Evolutionary conservation across 2,329 filamentous ascomycete species (phyloP).

Genomic region (Neocatenulostroma microsporum): DNA sequence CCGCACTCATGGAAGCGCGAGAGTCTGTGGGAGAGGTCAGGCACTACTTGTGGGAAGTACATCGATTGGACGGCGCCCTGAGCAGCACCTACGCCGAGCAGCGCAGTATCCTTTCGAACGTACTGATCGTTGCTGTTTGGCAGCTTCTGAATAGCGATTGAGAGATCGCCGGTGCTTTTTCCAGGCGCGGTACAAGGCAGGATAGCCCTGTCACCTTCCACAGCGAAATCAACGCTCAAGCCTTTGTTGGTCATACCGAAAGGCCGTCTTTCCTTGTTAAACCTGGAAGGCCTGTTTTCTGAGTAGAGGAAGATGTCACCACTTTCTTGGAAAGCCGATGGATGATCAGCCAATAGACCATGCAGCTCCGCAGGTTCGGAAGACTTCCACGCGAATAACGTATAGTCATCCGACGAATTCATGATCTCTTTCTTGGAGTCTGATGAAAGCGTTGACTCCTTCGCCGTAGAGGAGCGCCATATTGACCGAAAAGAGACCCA

Average conservation of each 20-base stretch:
- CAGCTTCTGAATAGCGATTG: no score
- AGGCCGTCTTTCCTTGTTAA: slow-evolving; percentile 20
- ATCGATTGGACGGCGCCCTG: no score
- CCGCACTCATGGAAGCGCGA: no score
- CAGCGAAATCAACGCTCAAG: slow-evolving; percentile 7
- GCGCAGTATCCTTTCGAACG: no score
- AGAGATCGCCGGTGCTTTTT: no score
- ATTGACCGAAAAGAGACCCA: slow-evolving; percentile 11
- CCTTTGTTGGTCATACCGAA: slow-evolving; percentile 11
- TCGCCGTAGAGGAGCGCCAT: slow-evolving; percentile 13
- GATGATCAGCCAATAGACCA: slow-evolving; percentile 4
- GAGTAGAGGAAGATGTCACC: slow-evolving; percentile 27
- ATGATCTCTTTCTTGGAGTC: slow-evolving; percentile 18
- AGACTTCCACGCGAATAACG: slow-evolving; percentile 12
- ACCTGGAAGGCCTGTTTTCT: no score
- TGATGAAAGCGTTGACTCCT: slow-evolving; percentile 12
- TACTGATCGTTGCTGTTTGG: no score
- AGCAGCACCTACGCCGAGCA: no score
- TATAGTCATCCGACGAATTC: slow-evolving; percentile 9
- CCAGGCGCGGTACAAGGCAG: no score
- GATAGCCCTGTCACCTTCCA: no score
- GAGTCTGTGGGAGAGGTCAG: no score
- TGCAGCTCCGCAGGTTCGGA: background rate
- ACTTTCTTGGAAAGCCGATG: slow-evolving; percentile 30
- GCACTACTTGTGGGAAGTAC: no score